Base-by-base conservation (phyloP, 148 eudicot species). In the Pharnaceum exiguum region DNA sequence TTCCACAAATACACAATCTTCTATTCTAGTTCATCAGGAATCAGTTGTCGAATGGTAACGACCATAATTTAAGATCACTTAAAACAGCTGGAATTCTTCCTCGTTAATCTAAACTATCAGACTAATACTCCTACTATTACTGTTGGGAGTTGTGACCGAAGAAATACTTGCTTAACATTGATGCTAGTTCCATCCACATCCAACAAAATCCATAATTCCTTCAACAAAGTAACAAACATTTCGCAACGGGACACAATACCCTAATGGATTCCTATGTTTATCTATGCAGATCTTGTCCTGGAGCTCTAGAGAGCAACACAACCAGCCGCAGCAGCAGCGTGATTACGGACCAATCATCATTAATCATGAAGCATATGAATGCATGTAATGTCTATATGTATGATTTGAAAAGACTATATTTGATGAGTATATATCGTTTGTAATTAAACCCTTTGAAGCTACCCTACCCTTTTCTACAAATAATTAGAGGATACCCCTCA, bases 241-340 rank as follows among this genome's bases (percentile, higher is more conserved):
- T n/a, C n/a, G n/a, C n/a, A n/a, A n/a, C n/a, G n/a, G n/a, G n/a
- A 7, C 23, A 33, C 7, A 31, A 17, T 17, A 36, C 42, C 27
- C 59, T 55, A 17, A 72, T 39, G 27, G 29, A 13, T 49, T 39
- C 25, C 29, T 7, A 25, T 43, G 6, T 25, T 17, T 54, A 48
- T 69, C 5, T 19, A 27, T 77, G 71, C 54, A 88, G 96, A 84
- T 75, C 77, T 88, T 72, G 96, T 88, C 57, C 58, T 88, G 80
- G 96, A 88, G 80, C 89, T 88, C 68, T 88, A 71, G 49, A 44
- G 60, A 60, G 61, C 51, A n/a, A n/a, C n/a, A n/a, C n/a, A n/a
- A n/a, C n/a, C n/a, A 67, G 49, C 27, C 29, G 33, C 64, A 50
- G 49, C 65, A 29, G 44, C 10, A 54, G 45, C 27, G 51, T 32